Evolutionary conservation across 768 basidiomycete species (phyloP).

Genomic region (Cubamyces lactineus): DNA sequence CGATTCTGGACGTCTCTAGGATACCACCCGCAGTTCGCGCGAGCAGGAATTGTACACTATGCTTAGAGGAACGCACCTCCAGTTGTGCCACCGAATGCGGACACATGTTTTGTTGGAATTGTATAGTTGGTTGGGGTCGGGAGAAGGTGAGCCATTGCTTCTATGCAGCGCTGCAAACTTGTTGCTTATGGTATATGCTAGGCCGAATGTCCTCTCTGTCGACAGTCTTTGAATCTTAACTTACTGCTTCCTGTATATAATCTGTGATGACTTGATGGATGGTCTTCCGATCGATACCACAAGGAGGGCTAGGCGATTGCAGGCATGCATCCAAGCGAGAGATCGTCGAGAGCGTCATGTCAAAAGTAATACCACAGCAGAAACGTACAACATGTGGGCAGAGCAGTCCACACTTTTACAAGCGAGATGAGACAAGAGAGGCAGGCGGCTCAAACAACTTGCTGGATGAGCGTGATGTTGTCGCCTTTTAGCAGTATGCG

Average conservation of each 20-base stretch:
- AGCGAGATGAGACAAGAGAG: neutral
- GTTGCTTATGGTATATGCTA: conserved; percentile 29
- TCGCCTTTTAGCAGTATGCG: conserved; percentile 97
- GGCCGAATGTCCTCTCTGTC: conserved; percentile 88
- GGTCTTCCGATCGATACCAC: conserved; percentile 1
- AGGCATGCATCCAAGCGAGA: neutral
- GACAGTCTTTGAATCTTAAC: conserved; percentile 71
- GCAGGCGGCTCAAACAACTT: conserved; percentile 41
- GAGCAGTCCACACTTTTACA: conserved; percentile 28
- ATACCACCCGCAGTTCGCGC: conserved; percentile 58
- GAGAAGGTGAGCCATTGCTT: conserved; percentile 63
- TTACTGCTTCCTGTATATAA: conserved; percentile 84
- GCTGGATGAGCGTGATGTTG: conserved; percentile 97
- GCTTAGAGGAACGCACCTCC: conserved; percentile 81
- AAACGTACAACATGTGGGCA: conserved; percentile 26
- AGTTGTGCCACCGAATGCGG: conserved; percentile 88
- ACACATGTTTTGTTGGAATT: conserved; percentile 89
- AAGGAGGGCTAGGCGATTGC: neutral
- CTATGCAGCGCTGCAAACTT: neutral
- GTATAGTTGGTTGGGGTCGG: conserved; percentile 85
- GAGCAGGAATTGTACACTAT: conserved; percentile 77
- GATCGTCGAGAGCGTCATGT: conserved; percentile 24
- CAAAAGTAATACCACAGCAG: conserved; percentile 29
- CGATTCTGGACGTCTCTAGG: conserved; percentile 59
- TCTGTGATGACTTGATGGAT: conserved; percentile 47